Evolutionary conservation across 164 flowering plant species (phyloP).

Genomic region (Dillenia turbinata): DNA sequence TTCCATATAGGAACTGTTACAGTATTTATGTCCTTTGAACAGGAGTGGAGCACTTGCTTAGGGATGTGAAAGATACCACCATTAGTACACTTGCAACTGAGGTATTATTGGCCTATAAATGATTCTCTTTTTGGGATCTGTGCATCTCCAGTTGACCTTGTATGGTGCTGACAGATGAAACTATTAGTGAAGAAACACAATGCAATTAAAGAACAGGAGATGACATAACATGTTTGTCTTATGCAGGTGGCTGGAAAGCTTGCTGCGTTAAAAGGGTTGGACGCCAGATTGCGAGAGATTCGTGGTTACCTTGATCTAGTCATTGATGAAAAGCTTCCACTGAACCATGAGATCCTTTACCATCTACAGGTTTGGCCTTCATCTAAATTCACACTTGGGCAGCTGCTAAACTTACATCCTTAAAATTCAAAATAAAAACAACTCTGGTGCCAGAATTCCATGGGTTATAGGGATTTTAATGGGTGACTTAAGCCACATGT

Average conservation of each 20-base stretch:
- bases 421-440: too few relatives aligned
- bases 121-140: too few relatives aligned
- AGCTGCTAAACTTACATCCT: too few relatives aligned
- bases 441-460: too few relatives aligned
- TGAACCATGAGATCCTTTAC: slow-evolving; percentile 91
- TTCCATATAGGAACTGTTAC: neutral
- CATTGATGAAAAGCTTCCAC: slow-evolving; percentile 78
- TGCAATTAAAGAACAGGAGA: too few relatives aligned
- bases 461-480: too few relatives aligned
- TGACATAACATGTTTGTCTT: neutral
- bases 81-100: slow-evolving; percentile 98
- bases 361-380: slow-evolving; percentile 67
- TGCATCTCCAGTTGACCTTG: too few relatives aligned
- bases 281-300: slow-evolving; percentile 84
- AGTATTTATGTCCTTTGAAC: slow-evolving; percentile 1
- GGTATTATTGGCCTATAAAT: slow-evolving; percentile 29
- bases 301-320: slow-evolving; percentile 84
- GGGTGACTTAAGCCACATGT: too few relatives aligned
- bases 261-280: slow-evolving; percentile 85
- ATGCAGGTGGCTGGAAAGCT: slow-evolving; percentile 86
- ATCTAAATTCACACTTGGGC: neutral
- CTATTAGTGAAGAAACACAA: neutral
- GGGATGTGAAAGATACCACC: slow-evolving; percentile 98
- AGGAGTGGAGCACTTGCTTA: slow-evolving; percentile 98
- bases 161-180: too few relatives aligned